A percentile compares a stretch with the other conserved stretches of the same genome.
These are phyloP conservation scores for Carex scoparia DNA, from an alignment of 176 grass and related monocot species.

Conservation along the genomic window DNA sequence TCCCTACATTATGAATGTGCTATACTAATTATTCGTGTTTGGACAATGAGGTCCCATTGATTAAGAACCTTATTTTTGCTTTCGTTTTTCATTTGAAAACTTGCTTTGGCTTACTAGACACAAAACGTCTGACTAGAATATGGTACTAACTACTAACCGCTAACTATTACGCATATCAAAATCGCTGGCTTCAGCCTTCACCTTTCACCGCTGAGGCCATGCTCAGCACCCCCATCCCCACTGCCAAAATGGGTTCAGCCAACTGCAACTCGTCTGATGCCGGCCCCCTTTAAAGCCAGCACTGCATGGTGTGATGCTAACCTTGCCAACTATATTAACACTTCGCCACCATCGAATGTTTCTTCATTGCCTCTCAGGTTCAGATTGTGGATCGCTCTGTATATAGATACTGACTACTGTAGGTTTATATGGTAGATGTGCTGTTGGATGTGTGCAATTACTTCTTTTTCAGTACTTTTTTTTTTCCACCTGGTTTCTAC, in stretches of 20 bases:
- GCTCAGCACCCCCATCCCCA: constrained; percentile 21
- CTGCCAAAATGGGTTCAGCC: constrained; percentile 16
- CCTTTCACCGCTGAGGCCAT: constrained; percentile 21
- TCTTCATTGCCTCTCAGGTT: constrained; percentile 17
- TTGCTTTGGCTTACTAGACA: background rate
- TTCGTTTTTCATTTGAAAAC: background rate
- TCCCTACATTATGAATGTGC: background rate
- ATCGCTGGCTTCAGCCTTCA: constrained; percentile 14
- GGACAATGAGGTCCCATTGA: background rate
- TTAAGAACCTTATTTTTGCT: background rate
- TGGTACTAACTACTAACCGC: constrained; percentile 19
- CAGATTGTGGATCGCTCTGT: constrained; percentile 4
- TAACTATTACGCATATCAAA: constrained; percentile 17
- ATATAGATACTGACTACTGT: constrained; percentile 14
- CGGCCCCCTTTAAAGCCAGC: background rate
- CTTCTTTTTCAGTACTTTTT: background rate
- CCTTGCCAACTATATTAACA: constrained; percentile 4
- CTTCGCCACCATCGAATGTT: background rate
- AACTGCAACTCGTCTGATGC: constrained; percentile 19
- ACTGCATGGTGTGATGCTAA: constrained; percentile 8
- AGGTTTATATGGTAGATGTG: background rate
- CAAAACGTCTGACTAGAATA: background rate
- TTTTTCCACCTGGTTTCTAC: background rate
- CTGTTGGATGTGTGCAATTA: background rate
- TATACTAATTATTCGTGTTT: background rate